phyloP scores from a whole-genome alignment of 2,329 filamentous ascomycete genomes.

The Tolypocladium paradoxum region DNA sequence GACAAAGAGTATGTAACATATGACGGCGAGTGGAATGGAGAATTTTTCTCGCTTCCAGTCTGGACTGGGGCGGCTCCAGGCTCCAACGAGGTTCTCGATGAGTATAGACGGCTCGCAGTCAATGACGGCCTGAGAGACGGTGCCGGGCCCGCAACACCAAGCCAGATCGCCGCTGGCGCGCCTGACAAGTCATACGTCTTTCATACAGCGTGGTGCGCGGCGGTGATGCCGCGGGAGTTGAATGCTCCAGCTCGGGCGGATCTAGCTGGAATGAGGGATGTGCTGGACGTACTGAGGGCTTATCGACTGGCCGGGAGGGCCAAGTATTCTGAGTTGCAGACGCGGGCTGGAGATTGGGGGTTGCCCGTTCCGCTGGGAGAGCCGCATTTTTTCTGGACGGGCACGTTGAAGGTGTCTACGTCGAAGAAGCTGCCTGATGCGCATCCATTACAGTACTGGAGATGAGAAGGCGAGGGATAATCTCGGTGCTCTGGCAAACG shows the following conservation, averaged over 20 bases:
- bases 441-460: neutral
- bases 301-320: slow-evolving; percentile 24
- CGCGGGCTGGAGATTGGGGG: slow-evolving; percentile 3
- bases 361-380: slow-evolving; percentile 6
- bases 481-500: too few relatives aligned
- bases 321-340: slow-evolving; percentile 12
- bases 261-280: slow-evolving; percentile 30
- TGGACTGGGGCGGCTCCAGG: slow-evolving; percentile 34
- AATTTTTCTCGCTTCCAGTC: slow-evolving; percentile 18
- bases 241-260: slow-evolving; percentile 16
- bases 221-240: slow-evolving; percentile 26
- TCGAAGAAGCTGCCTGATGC: neutral
- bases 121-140: slow-evolving; percentile 22
- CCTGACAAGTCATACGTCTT: slow-evolving; percentile 35
- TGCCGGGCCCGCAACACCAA: slow-evolving; percentile 35
- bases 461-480: neutral
- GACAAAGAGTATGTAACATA: slow-evolving; percentile 13
- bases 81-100: slow-evolving; percentile 27
- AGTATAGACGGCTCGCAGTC: slow-evolving; percentile 36
- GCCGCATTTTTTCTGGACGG: slow-evolving; percentile 28
- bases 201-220: slow-evolving; percentile 40
- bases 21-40: slow-evolving; percentile 15
- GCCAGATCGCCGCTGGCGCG: slow-evolving; percentile 38
- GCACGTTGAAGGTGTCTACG: slow-evolving; percentile 23
- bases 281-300: slow-evolving; percentile 28